Base-by-base conservation (phyloP, 2,329 filamentous ascomycete species). In the Sarocladium strictum region DNA sequence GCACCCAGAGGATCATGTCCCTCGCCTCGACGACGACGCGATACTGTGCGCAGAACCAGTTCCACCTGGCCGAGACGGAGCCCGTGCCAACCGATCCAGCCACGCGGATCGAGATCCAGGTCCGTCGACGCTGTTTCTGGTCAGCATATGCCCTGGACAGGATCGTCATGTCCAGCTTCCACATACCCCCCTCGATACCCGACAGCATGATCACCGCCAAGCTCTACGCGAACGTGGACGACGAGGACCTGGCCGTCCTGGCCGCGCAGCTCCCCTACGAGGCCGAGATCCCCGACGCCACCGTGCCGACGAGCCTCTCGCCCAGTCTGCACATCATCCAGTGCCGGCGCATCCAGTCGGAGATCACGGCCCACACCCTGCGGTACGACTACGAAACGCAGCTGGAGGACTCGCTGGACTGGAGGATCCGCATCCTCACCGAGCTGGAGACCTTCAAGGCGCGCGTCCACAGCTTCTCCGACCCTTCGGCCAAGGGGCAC, bases 111-210 rank as follows among this genome's bases (percentile, higher is more conserved):
- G 53, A 60, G 43, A 55, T 62, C 2, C 65, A 67, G 52, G 32
- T 61, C 10, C 60, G 64, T 3, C 61, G 65, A 2, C 57, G 65
- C 15, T 59, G 64, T 21, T 68, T 67, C 56, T 67, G 65, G 65
- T 65, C 61, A 12, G 65, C 65, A 2, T 67, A 67, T 41, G 58
- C 56, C 3, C 41, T 67, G 12, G 65, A 67, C 53, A 60, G 65
- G 7, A 57, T 62, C 11, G 61, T 67, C 35, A 58, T 63, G 55
- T 61, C 60, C 21, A 59, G 60, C 6, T 62, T 63, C 38, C 62
- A 64, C 23, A 57, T 66, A 4, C 64, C 65, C 1, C 56, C 56
- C 6, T 65, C 62, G 1, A 56, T 67, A 1, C 50, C 61, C 0
- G 65, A 67, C 52, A 54, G 52, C n/a, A 62, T 66, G 52, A 65